Percentiles rank a stretch among this genome's conserved stretches.
These are phyloP conservation scores for Phytophthora foliorum DNA, from an alignment of 352 stramenopile genomes.

Conservation along the genomic window DNA sequence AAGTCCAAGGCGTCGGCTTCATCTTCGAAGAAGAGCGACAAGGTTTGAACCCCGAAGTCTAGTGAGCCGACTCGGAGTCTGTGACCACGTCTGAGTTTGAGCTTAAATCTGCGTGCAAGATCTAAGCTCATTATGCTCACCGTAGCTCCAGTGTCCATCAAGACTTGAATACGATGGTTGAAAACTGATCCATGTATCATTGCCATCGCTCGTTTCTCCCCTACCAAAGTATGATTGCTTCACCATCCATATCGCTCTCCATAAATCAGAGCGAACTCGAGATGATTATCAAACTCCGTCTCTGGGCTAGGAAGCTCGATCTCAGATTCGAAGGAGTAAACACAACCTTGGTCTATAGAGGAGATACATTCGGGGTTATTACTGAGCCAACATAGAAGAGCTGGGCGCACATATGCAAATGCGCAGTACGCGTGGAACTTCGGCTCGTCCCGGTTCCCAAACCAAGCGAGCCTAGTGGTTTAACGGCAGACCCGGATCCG, in stretches of 20 bases:
- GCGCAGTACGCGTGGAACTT: conserved; percentile 1
- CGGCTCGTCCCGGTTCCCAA: no score
- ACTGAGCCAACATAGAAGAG: background rate
- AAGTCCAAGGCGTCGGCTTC: no score
- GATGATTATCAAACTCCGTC: conserved; percentile 8
- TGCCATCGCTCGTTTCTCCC: background rate
- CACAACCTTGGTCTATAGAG: conserved; percentile 6
- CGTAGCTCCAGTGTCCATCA: conserved; percentile 31
- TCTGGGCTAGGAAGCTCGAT: background rate
- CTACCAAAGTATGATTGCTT: no score
- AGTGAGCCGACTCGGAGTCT: conserved; percentile 9
- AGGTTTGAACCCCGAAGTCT: no score
- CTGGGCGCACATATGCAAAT: conserved; percentile 23
- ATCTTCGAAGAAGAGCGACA: no score
- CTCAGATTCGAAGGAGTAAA: background rate
- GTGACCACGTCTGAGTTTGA: conserved; percentile 9
- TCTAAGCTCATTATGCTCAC: conserved; percentile 38
- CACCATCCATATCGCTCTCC: conserved; percentile 25
- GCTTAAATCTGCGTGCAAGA: conserved; percentile 33
- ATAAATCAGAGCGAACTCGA: background rate
- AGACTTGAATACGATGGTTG: conserved; percentile 10
- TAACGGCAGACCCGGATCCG: no score
- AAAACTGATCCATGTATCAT: conserved; percentile 27
- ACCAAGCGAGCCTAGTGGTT: no score
- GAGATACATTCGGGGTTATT: conserved; percentile 7